These are phyloP conservation scores for Tylopilus cervinicoccineus DNA, from an alignment of 768 basidiomycete species.

Conservation along the genomic window DNA sequence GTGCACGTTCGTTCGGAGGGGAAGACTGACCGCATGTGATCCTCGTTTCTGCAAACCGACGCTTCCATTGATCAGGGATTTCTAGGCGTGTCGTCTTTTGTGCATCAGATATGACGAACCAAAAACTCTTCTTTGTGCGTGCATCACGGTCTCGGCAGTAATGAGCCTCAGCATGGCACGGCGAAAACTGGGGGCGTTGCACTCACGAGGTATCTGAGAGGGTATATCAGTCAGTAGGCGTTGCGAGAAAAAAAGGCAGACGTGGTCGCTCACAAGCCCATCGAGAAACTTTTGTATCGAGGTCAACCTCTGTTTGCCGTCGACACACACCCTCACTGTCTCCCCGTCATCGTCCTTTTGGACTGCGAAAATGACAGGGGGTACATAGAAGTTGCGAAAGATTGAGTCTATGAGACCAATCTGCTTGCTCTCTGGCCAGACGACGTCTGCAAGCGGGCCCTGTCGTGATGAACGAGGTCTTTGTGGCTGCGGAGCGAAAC, in stretches of 20 bases:
- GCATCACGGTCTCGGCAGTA: slow-evolving; percentile 50
- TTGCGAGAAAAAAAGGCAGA: background rate
- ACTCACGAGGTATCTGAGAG: slow-evolving; percentile 53
- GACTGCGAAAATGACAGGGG: slow-evolving; percentile 47
- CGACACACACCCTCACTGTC: slow-evolving; percentile 42
- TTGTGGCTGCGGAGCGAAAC: slow-evolving; percentile 3
- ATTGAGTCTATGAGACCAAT: slow-evolving; percentile 49
- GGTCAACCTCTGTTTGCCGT: slow-evolving; percentile 52
- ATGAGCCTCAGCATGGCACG: slow-evolving; percentile 8
- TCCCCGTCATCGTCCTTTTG: slow-evolving; percentile 39
- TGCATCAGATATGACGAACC: slow-evolving; percentile 51
- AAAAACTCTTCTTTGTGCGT: slow-evolving; percentile 57
- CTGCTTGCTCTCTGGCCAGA: slow-evolving; percentile 72
- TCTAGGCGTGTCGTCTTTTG: slow-evolving; percentile 43
- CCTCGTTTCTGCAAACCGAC: slow-evolving; percentile 47
- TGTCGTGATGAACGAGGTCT: slow-evolving; percentile 1
- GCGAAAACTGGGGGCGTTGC: background rate
- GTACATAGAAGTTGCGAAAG: slow-evolving; percentile 51
- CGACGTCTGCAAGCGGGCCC: slow-evolving; percentile 48
- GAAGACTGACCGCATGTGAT: slow-evolving; percentile 62
- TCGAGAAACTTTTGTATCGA: slow-evolving; percentile 46
- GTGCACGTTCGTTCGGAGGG: background rate
- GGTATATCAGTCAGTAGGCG: slow-evolving; percentile 7
- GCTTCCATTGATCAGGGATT: slow-evolving; percentile 51
- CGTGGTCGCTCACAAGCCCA: slow-evolving; percentile 34